Conservation (phyloP, 1,284 basidiomycete species). For the Thelephora terrestris region DNA sequence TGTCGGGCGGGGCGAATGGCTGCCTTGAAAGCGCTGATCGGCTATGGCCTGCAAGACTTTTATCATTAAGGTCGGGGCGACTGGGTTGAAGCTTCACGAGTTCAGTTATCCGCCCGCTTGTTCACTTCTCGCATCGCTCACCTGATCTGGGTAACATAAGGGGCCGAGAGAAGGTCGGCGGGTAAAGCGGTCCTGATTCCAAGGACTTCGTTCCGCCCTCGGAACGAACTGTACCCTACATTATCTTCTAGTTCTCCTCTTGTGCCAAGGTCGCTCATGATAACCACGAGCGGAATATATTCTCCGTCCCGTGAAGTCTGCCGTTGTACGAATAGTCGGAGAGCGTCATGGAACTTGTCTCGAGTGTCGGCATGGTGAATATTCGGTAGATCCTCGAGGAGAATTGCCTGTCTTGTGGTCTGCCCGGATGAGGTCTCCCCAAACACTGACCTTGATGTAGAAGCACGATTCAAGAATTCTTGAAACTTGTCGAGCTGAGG, state of each 20-base stretch:
- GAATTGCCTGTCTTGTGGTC: conserved; percentile 45
- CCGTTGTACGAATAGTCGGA: conserved; percentile 45
- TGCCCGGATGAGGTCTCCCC: conserved; percentile 10
- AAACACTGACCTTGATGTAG: conserved; percentile 52
- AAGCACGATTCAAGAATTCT: conserved; percentile 68
- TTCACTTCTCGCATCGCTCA: conserved; percentile 24
- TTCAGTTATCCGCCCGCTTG: not conserved
- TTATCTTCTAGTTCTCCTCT: conserved; percentile 59
- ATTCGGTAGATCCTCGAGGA: conserved; percentile 92
- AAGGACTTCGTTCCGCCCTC: conserved; percentile 38
- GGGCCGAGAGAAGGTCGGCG: conserved; percentile 45
- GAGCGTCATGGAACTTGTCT: conserved; percentile 62
- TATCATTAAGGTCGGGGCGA: conserved; percentile 78
- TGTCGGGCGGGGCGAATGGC: conserved; percentile 29
- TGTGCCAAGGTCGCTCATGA: conserved; percentile 77
- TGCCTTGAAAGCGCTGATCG: conserved; percentile 29
- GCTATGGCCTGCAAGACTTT: conserved; percentile 70
- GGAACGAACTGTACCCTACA: conserved; percentile 22
- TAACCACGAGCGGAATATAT: conserved; percentile 66
- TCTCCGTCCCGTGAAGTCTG: conserved; percentile 19
- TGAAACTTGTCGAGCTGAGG: conserved; percentile 52
- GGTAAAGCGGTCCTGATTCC: conserved; percentile 65
- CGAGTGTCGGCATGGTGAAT: conserved; percentile 70
- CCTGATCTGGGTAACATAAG: conserved; percentile 68
- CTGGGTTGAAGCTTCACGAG: conserved; percentile 74